Base-by-base conservation (phyloP, 2,329 filamentous ascomycete genomes). In the Beauveria varroae region DNA sequence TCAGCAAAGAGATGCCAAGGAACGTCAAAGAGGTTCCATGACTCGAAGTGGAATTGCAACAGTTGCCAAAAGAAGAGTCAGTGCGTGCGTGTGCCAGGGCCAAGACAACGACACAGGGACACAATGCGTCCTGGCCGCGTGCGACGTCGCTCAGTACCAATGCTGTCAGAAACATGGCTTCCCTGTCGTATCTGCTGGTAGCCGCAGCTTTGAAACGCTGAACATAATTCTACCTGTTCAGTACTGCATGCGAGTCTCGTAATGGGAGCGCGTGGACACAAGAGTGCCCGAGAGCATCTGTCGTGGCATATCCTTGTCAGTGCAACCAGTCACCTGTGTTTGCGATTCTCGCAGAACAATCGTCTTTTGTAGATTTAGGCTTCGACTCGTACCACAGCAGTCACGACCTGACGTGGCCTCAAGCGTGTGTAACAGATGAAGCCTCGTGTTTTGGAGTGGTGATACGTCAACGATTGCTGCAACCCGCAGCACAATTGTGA, bases 181-280 rank as follows among this genome's bases (percentile, higher is more conserved):
- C 26, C 14, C n/a, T 41, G 10, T 52, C 57, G 57, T 59, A 52
- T 59, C 57, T 59, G 57, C 47, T n/a, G 24, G 47, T 28, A 34
- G 49, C 57, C 57, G 47, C 24, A 30, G 43, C 26, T 24, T 24
- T 41, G 49, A 30, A 3, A n/a, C 37, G n/a, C n/a, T 22, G 40
- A 30, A 52, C 22, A 18, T 10, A 24, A 52, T 28, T 24, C n/a
- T 34, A 24, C 6, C 34, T n/a, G n/a, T 14, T 12, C 14, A 22
- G 22, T 18, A 5, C 12, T 30, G n/a, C n/a, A 41, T 44, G 10
- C 24, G 37, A 30, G 24, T n/a, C n/a, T 16, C 14, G 37, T 30
- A 44, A 12, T 20, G 37, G 24, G 24, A 44, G 24, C 8, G 8
- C 8, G 37, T 22, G 47, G 37, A 26, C 16, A 46, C 26, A 59